Evolutionary conservation across 2,329 filamentous ascomycete species (phyloP).

Genomic region (Emericellopsis cladophorae): DNA sequence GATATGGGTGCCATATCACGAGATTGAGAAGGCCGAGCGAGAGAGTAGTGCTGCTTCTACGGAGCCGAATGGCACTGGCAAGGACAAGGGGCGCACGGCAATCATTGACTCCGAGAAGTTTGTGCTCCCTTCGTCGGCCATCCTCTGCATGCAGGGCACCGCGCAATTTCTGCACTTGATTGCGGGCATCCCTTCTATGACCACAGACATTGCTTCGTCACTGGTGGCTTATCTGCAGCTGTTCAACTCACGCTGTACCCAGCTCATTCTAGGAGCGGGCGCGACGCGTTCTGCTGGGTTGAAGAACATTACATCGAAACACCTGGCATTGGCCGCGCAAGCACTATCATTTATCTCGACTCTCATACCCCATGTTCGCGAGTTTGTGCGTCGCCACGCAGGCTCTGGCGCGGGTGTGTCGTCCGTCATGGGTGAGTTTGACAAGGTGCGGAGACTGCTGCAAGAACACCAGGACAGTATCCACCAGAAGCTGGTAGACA

Average conservation of each 20-base stretch:
- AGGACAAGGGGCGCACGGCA: constrained; percentile 58
- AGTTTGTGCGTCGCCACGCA: constrained; percentile 74
- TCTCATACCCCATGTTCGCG: constrained; percentile 78
- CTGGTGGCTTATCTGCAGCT: constrained; percentile 79
- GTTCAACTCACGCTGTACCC: constrained; percentile 94
- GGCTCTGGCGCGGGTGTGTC: constrained; percentile 38
- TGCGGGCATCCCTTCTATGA: constrained; percentile 78
- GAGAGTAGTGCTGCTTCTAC: constrained; percentile 17
- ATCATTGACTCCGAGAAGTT: constrained; percentile 76
- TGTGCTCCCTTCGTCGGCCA: constrained; percentile 72
- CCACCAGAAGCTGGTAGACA: constrained; percentile 85
- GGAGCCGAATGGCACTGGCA: constrained; percentile 36
- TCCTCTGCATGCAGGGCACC: constrained; percentile 69
- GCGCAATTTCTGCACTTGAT: constrained; percentile 75
- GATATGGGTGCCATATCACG: constrained; percentile 40
- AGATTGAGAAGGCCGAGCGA: constrained; percentile 20
- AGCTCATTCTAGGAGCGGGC: constrained; percentile 88
- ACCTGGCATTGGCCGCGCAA: constrained; percentile 84
- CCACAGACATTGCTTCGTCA: constrained; percentile 64
- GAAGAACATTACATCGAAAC: constrained; percentile 93
- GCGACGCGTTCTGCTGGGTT: constrained; percentile 80
- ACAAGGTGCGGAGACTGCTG: constrained; percentile 70
- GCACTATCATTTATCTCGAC: constrained; percentile 78
- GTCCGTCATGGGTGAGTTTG: constrained; percentile 67
- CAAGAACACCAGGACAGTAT: constrained; percentile 88